A percentile compares a stretch with the other conserved stretches of the same genome.
Evolutionary conservation across 768 basidiomycete species (phyloP).

Genomic region (Daedaleopsis sinensis): DNA sequence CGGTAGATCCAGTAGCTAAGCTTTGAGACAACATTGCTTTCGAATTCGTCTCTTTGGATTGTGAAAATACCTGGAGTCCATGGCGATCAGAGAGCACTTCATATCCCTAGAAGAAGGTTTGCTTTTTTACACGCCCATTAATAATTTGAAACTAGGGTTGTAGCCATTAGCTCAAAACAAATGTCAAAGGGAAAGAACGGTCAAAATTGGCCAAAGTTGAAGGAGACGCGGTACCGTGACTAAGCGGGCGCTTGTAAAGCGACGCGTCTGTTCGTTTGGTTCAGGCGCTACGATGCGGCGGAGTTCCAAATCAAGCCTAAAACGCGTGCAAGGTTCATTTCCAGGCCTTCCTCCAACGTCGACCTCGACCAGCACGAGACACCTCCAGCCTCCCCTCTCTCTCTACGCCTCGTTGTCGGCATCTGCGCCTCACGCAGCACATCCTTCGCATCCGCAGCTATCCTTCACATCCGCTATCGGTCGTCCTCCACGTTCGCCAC

Average conservation of each 20-base stretch:
- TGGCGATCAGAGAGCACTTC: no score
- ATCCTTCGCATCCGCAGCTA: background rate
- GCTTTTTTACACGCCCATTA: no score
- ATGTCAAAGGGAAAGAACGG: no score
- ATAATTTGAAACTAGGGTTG: no score
- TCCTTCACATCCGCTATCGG: conserved; percentile 3
- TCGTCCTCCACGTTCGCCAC: conserved; percentile 13
- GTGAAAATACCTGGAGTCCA: no score
- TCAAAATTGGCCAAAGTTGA: no score
- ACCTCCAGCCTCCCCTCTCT: background rate
- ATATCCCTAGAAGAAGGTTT: no score
- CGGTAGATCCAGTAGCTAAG: no score
- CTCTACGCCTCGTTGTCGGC: background rate
- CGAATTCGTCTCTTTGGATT: no score
- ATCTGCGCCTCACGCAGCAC: background rate
- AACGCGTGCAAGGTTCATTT: conserved; percentile 15
- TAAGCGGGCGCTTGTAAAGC: background rate
- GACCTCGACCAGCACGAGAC: conserved; percentile 18
- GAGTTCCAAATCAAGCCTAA: conserved; percentile 12
- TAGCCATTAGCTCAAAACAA: no score
- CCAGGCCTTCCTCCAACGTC: conserved; percentile 12
- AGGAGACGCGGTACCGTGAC: no score
- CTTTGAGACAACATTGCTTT: no score
- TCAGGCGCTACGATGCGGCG: background rate
- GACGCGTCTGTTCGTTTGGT: background rate